Evolutionary conservation across 345 rosid species (phyloP).

Genomic region (Citrus cavaleriei): DNA sequence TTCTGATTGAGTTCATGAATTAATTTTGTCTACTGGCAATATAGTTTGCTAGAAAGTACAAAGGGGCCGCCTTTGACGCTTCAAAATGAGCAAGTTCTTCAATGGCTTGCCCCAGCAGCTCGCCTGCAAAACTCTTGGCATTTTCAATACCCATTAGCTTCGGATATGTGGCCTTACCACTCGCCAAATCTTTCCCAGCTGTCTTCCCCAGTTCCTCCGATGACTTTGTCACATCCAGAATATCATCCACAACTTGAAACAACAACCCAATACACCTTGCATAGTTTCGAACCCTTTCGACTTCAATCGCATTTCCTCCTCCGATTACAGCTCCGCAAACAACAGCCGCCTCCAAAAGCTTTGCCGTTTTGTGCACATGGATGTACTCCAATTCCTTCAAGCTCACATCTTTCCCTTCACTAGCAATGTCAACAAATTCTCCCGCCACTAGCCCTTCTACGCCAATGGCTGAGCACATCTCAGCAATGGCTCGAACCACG

Average conservation of each 20-base stretch:
- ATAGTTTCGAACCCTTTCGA: constrained; percentile 31
- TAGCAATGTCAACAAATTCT: constrained; percentile 44
- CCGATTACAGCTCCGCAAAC: constrained; percentile 40
- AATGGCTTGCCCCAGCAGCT: constrained; percentile 28
- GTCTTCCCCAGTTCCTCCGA: constrained; percentile 37
- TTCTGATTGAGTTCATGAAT: background rate
- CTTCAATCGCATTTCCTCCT: constrained; percentile 19
- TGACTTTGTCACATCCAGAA: constrained; percentile 32
- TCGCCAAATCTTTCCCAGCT: constrained; percentile 32
- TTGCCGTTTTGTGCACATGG: constrained; percentile 37
- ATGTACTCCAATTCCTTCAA: constrained; percentile 32
- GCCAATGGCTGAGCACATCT: constrained; percentile 48
- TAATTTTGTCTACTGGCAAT: constrained; percentile 30
- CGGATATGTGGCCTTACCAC: constrained; percentile 37
- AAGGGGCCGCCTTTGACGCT: constrained; percentile 25
- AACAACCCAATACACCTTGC: constrained; percentile 30
- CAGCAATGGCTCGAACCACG: constrained; percentile 34
- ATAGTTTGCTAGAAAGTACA: constrained; percentile 30
- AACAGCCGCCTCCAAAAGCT: constrained; percentile 35
- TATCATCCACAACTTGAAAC: constrained; percentile 38
- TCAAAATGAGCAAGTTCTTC: constrained; percentile 29
- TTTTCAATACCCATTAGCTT: constrained; percentile 35
- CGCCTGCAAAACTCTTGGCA: constrained; percentile 24
- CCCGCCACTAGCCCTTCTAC: constrained; percentile 54
- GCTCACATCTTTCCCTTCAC: constrained; percentile 41